A percentile compares a stretch with the other conserved stretches of the same genome.
These are phyloP conservation scores for Blastobotrys arbuscula DNA, from an alignment of 1,139 yeast genomes.

Conservation along the genomic window DNA sequence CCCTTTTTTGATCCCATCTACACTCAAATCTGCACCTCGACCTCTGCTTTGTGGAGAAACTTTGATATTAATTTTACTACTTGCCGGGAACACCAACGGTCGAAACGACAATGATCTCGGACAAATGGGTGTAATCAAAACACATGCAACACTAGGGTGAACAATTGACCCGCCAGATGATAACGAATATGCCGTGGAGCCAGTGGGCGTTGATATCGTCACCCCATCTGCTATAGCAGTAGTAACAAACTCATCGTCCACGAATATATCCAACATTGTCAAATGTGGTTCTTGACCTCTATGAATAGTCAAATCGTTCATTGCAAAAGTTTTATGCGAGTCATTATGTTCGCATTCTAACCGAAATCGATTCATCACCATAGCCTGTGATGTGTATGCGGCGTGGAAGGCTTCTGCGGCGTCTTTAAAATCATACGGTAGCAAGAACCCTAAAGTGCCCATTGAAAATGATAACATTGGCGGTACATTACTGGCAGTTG, in stretches of 20 bases:
- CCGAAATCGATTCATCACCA: constrained; percentile 69
- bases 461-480: constrained; percentile 85
- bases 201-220: constrained; percentile 83
- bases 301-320: constrained; percentile 87
- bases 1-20: constrained; percentile 77
- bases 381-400: constrained; percentile 63
- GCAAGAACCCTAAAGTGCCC: constrained; percentile 85
- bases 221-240: constrained; percentile 92
- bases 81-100: constrained; percentile 74
- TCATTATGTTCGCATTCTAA: constrained; percentile 47
- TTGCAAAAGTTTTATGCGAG: constrained; percentile 24
- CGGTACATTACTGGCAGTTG: constrained; percentile 61
- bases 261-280: constrained; percentile 71
- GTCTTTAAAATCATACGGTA: constrained; percentile 71
- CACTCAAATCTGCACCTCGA: constrained; percentile 42
- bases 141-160: constrained; percentile 81
- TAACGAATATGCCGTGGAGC: constrained; percentile 88
- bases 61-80: constrained; percentile 61
- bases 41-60: constrained; percentile 40
- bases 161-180: constrained; percentile 91
- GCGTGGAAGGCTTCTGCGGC: constrained; percentile 55
- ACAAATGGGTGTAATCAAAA: constrained; percentile 85
- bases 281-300: constrained; percentile 86
- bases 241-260: constrained; percentile 78
- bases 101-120: constrained; percentile 85